Evolutionary conservation across 2,329 filamentous ascomycete species (phyloP).

Genomic region (Beauveria scarabaeidicola): DNA sequence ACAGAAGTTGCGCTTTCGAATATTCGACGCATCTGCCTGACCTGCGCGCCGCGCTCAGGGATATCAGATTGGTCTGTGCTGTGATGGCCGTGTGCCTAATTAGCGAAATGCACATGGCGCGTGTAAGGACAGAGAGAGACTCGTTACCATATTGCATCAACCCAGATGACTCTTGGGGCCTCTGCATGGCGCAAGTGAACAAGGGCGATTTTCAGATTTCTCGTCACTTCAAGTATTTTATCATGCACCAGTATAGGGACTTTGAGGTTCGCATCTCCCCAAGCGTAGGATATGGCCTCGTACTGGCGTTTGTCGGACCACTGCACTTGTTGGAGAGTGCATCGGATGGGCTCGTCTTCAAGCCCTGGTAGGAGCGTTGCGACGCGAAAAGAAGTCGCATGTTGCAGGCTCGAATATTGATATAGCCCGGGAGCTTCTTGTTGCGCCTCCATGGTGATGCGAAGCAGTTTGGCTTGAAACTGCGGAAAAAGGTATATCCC

Average conservation of each 20-base stretch:
- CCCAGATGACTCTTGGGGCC: background rate
- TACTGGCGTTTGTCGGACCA: background rate
- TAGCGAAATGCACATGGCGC: background rate
- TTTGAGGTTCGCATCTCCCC: background rate
- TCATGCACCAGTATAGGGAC: background rate
- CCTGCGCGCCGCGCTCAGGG: background rate
- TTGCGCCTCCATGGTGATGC: background rate
- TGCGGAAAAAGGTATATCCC: background rate
- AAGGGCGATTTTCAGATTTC: background rate
- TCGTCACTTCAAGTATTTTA: background rate
- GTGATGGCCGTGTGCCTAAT: too few relatives aligned
- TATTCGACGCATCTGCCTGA: background rate
- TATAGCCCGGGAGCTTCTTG: background rate
- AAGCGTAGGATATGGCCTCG: background rate
- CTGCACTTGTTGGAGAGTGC: background rate
- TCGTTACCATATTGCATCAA: background rate
- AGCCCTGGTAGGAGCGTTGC: background rate
- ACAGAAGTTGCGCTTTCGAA: background rate
- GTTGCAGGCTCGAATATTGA: background rate
- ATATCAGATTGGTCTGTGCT: background rate
- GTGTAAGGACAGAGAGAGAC: background rate
- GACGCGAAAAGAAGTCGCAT: background rate
- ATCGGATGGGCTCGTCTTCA: background rate
- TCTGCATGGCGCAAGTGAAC: background rate
- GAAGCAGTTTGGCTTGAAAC: background rate